phyloP scores from a whole-genome alignment of 192 early-diverging fungal species.

The Mortierella claussenii region DNA sequence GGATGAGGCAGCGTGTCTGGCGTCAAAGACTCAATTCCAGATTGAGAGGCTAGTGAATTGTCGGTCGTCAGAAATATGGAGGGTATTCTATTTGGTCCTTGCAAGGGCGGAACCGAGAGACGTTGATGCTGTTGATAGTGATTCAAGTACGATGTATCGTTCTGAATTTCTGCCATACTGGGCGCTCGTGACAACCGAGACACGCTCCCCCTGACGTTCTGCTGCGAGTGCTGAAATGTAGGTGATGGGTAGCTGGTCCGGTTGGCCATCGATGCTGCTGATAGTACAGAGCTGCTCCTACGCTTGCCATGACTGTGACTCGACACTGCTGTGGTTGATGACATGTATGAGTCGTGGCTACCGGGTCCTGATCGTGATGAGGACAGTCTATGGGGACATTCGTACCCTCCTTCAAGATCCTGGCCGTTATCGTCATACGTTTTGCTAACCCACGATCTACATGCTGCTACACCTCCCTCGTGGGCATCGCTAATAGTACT shows the following conservation, averaged over 20 bases:
- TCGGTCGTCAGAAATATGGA: constrained; percentile 1
- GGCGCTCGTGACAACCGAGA: constrained; percentile 11
- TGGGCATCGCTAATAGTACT: constrained; percentile 26
- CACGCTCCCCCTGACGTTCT: constrained; percentile 3
- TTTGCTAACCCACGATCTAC: no score
- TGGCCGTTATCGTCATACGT: no score
- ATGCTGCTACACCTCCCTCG: constrained; percentile 19
- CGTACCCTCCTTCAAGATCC: constrained; percentile 7
- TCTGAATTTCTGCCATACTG: constrained; percentile 16
- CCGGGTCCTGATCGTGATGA: not conserved
- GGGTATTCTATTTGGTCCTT: not conserved
- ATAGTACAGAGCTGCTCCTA: constrained; percentile 24
- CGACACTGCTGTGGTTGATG: not conserved
- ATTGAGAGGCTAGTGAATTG: constrained; percentile 1
- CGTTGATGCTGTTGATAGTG: constrained; percentile 1
- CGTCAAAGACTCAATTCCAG: constrained; percentile 9
- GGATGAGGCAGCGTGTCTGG: not conserved
- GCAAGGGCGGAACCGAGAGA: not conserved
- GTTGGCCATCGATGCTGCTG: constrained; percentile 7
- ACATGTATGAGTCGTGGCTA: constrained; percentile 11
- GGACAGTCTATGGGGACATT: not conserved
- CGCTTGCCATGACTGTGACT: constrained; percentile 13
- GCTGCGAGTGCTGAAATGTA: constrained; percentile 12
- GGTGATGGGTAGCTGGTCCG: constrained; percentile 25
- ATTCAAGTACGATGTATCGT: constrained; percentile 5